Evolutionary conservation across 352 stramenopile species (phyloP), one percentile per base, ranked within the genome.

Genomic region (Globisporangium takayamanum): DNA sequence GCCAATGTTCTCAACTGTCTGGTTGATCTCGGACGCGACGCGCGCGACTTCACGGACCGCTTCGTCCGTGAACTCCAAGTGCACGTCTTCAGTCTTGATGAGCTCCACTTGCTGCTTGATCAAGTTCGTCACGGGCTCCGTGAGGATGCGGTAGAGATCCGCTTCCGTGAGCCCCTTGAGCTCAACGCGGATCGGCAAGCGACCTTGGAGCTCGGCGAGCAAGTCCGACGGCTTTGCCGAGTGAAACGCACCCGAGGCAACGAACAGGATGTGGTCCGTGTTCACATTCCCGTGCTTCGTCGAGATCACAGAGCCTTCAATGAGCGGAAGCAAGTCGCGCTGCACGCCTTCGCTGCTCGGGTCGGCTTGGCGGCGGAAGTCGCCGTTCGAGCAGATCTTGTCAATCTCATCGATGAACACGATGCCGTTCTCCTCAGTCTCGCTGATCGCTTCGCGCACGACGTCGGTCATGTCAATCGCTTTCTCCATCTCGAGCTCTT

Each of bases 331-430:
- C 58, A 99, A 64, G 63, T 99, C 97, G 57, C 97, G 92, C 78
- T 99, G 97, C 42, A 99, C 97, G 41, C 97, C 97, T 68, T 99
- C 97, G 49, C 95, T 97, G 69, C 92, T 98, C 7, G 97, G 97
- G 70, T 99, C 97, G 0, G 96, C 95, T 15, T 88, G 87, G 48
- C 89, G 78, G 57, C 89, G 78, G 69, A 94, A 97, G 68, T 98
- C 95, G 60, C 91, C 92, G 33, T 86, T 94, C 45, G 95, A 98
- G 69, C 96, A 98, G 63, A 99, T 99, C 78, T 99, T 99, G 74
- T 99, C 97, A 63, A 99, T 99, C 70, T 99, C 97, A 75, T 99
- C 97, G 63, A 99, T 99, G 70, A 99, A 99, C 36, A 99, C 97
- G 67, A 99, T 99, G 15, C 97, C 97, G 59, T 96, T 98, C 78